Evolutionary conservation across 2,329 filamentous ascomycete genomes (phyloP), one percentile per base, ranked within the genome.

Genomic region (Fusarium sp.): DNA sequence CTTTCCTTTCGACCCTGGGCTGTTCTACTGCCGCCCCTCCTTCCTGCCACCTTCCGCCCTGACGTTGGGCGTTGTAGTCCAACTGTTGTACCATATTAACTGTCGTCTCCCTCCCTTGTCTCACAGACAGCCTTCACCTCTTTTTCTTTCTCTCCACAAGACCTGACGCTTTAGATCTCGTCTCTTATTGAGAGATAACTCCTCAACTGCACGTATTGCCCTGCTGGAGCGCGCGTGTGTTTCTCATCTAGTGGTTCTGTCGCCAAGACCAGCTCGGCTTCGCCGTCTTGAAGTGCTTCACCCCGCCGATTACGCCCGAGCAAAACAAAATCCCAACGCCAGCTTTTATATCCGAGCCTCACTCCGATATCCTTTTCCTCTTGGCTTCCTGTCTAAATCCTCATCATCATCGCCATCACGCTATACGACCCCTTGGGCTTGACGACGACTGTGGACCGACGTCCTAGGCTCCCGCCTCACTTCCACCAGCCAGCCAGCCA

Each of bases 271-370:
- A 55, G 46, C 39, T 66, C 65, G 63, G 61, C 66, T 53, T 59
- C 45, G 52, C 63, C 57, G 53, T 56, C 55, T 48, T 8, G 8
- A 54, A 49, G 49, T 54, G 43, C 9, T 62, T 52, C 66, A 54
- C 56, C 61, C 62, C 65, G 61, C 67, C 67, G 65, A 70, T 53
- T 69, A 66, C 67, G 67, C 67, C 67, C 67, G 65, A 70, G 7
- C 49, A 58, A 8, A 25, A 54, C 52, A 58, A 57, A 59, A 47
- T 49, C 45, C 49, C 47, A 50, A 29, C 31, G 37, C 57, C 45
- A 53, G 46, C 47, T 51, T 51, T 44, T 25, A 15, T 33, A 43
- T 52, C 17, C 25, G 43, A 14, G 19, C 27, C 42, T 31, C 25
- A 19, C 45, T 43, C 43, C 2, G n/a, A 25, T 31, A 36, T 46